Evolutionary conservation across 2,329 filamentous ascomycete species (phyloP).

Genomic region (Paecilomyces dactylethromorphus): DNA sequence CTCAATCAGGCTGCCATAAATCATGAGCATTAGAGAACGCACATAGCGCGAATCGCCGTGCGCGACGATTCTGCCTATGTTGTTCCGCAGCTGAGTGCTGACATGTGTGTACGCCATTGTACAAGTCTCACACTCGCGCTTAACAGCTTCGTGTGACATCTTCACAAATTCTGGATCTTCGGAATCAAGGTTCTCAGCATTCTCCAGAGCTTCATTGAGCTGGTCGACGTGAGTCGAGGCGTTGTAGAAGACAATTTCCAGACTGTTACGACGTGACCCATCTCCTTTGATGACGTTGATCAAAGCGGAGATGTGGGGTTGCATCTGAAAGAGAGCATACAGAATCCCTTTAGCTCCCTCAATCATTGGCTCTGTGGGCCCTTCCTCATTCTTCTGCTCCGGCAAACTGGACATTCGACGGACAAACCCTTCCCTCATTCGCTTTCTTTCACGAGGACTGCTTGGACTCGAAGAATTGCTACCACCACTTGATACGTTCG

Average conservation of each 20-base stretch:
- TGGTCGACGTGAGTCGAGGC: constrained; percentile 51
- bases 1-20: constrained; percentile 54
- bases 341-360: constrained; percentile 50
- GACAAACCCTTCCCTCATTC: constrained; percentile 37
- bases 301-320: constrained; percentile 40
- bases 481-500: constrained; percentile 21
- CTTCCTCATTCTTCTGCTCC: constrained; percentile 47
- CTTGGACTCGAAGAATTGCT: constrained; percentile 39
- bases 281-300: constrained; percentile 43
- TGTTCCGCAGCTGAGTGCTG: constrained; percentile 42
- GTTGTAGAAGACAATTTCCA: constrained; percentile 51
- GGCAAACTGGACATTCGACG: constrained; percentile 51
- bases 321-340: constrained; percentile 48
- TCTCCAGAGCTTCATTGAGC: constrained; percentile 48
- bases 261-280: constrained; percentile 41
- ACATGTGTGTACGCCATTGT: constrained; percentile 46
- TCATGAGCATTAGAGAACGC: constrained; percentile 52
- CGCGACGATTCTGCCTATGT: constrained; percentile 45
- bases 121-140: constrained; percentile 42
- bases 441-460: constrained; percentile 37
- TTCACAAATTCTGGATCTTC: constrained; percentile 45
- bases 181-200: constrained; percentile 41
- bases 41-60: constrained; percentile 52
- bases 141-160: constrained; percentile 34
- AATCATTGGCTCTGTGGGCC: constrained; percentile 44